Conservation (phyloP, 352 stramenopile species). For the Phytopythium helicoides region DNA sequence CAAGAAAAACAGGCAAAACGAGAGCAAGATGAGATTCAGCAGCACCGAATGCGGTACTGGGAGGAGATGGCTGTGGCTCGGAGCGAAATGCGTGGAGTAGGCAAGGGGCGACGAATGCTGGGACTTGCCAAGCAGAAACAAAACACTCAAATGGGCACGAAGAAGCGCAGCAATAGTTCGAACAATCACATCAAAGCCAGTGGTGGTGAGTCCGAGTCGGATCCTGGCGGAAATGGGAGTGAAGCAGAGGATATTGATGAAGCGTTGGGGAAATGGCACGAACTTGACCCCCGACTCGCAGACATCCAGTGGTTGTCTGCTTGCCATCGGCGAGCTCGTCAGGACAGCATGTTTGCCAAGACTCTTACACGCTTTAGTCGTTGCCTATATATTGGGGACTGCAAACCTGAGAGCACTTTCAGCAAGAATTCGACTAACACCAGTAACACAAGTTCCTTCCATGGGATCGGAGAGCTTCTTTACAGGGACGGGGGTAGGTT, state of each 20-base stretch:
- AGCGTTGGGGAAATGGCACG: conserved; percentile 7
- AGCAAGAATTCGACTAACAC: conserved; percentile 15
- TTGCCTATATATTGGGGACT: conserved; percentile 79
- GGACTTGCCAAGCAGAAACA: conserved; percentile 16
- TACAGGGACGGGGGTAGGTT: conserved; percentile 85
- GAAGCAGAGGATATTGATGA: background rate
- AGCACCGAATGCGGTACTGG: conserved; percentile 69
- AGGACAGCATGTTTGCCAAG: conserved; percentile 55
- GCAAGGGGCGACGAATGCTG: conserved; percentile 34
- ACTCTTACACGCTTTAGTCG: conserved; percentile 47
- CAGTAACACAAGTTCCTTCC: conserved; percentile 17
- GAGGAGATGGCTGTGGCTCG: conserved; percentile 37
- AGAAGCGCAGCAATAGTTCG: conserved; percentile 1
- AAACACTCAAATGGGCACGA: too few relatives aligned
- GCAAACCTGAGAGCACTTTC: conserved; percentile 11
- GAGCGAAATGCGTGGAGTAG: conserved; percentile 12
- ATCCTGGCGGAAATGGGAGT: background rate
- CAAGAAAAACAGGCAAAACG: conserved; percentile 37
- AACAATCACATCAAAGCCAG: background rate
- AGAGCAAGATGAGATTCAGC: conserved; percentile 56
- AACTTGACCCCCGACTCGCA: conserved; percentile 32
- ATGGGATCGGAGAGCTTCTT: conserved; percentile 84
- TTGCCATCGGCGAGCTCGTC: conserved; percentile 30
- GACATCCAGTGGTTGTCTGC: conserved; percentile 53
- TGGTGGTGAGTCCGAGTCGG: background rate